A percentile compares a stretch with the other conserved stretches of the same genome.
phyloP scores from a whole-genome alignment of 2,329 filamentous ascomycete genomes.

The Ampelomyces quisqualis region DNA sequence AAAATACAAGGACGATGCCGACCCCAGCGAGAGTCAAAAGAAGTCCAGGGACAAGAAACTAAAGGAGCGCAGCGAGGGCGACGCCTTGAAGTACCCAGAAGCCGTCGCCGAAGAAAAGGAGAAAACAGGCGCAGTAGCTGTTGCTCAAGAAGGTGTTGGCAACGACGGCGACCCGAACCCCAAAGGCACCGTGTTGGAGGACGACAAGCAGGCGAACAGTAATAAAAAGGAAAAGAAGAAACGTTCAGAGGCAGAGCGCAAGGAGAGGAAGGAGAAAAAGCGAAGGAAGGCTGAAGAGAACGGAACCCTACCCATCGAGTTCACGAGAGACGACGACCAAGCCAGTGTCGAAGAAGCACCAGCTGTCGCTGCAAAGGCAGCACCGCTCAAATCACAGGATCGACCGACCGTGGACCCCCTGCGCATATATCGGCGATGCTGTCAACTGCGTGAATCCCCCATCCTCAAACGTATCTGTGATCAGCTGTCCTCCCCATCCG shows the following conservation, averaged over 20 bases:
- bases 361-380: conserved; percentile 15
- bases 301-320: conserved; percentile 80
- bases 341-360: conserved; percentile 21
- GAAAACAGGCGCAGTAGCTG: conserved; percentile 45
- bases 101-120: conserved; percentile 58
- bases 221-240: conserved; percentile 97
- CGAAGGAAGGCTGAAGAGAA: conserved; percentile 83
- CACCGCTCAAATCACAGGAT: conserved; percentile 57
- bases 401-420: conserved; percentile 86
- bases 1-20: conserved; percentile 66
- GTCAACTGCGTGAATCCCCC: conserved; percentile 87
- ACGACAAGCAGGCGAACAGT: conserved; percentile 46
- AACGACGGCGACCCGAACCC: conserved; percentile 47
- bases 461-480: conserved; percentile 90
- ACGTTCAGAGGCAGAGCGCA: conserved; percentile 86
- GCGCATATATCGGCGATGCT: conserved; percentile 90
- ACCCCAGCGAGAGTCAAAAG: conserved; percentile 50
- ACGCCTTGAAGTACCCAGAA: conserved; percentile 68
- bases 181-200: conserved; percentile 37
- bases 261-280: conserved; percentile 88
- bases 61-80: conserved; percentile 71
- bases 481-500: conserved; percentile 73
- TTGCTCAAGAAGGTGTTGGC: conserved; percentile 43
- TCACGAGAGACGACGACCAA: conserved; percentile 65
- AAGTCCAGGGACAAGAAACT: conserved; percentile 57